Evolutionary conservation across 2,329 filamentous ascomycete species (phyloP).

Genomic region (Aspergillus chevalieri): DNA sequence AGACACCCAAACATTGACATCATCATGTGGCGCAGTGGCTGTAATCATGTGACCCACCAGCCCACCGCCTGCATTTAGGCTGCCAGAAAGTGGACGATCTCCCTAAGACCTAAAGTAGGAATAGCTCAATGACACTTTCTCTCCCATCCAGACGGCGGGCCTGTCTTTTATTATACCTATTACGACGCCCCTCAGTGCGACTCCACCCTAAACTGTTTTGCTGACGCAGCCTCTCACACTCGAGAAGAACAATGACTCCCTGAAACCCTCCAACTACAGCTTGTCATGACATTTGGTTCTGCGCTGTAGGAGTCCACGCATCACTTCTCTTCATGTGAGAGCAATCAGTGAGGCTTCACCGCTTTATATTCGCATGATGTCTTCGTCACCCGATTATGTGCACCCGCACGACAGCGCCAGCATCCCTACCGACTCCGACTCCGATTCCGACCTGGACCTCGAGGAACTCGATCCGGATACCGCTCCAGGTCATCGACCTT

Average conservation of each 20-base stretch:
- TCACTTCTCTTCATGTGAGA: slow-evolving; percentile 13
- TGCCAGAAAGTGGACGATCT: not conserved
- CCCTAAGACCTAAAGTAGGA: not conserved
- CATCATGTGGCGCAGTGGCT: not conserved
- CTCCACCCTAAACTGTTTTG: not conserved
- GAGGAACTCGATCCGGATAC: slow-evolving; percentile 41
- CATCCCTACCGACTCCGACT: slow-evolving; percentile 29
- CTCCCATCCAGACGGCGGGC: not conserved
- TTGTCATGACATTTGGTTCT: slow-evolving; percentile 18
- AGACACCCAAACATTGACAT: not conserved
- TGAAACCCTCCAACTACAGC: slow-evolving; percentile 10
- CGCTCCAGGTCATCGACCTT: slow-evolving; percentile 13
- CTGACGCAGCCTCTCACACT: not conserved
- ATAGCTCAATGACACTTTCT: not conserved
- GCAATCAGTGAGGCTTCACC: not conserved
- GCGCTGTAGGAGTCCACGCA: slow-evolving; percentile 12
- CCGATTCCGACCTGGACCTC: slow-evolving; percentile 41
- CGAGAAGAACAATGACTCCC: slow-evolving; percentile 11
- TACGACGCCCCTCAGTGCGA: not conserved
- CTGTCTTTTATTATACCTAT: not conserved
- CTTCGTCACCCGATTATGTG: slow-evolving; percentile 31
- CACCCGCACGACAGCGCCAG: slow-evolving; percentile 27
- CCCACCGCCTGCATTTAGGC: not conserved
- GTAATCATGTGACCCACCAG: not conserved
- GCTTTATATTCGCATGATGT: slow-evolving; percentile 21